These are phyloP conservation scores for Podaxis carcinomalis DNA, from an alignment of 768 basidiomycete species.

Conservation along the genomic window DNA sequence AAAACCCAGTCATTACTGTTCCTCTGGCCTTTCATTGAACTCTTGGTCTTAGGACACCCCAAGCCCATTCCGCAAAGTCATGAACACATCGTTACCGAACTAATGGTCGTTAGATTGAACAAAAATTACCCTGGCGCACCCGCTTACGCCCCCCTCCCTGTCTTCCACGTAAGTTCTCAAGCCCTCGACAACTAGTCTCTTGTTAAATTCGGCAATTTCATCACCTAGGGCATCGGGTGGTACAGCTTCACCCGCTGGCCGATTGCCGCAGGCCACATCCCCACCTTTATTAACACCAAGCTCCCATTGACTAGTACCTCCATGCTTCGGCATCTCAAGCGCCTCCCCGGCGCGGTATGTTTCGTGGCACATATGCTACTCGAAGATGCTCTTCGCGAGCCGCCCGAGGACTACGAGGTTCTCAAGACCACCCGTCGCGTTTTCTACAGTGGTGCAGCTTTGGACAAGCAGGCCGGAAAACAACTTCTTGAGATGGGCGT, in stretches of 20 bases:
- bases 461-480: slow-evolving; percentile 11
- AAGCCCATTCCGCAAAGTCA: slow-evolving; percentile 17
- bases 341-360: slow-evolving; percentile 8
- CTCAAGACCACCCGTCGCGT: slow-evolving; percentile 10
- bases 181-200: neutral
- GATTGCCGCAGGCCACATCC: slow-evolving; percentile 3
- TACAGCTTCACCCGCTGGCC: slow-evolving; percentile 13
- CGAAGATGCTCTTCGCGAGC: slow-evolving; percentile 15
- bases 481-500: slow-evolving; percentile 9
- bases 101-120: neutral
- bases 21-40: neutral
- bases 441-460: slow-evolving; percentile 15
- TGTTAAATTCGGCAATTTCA: no score
- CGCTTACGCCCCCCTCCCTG: slow-evolving; percentile 17
- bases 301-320: slow-evolving; percentile 12
- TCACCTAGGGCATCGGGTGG: slow-evolving; percentile 14
- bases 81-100: slow-evolving; percentile 9
- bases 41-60: slow-evolving; percentile 15
- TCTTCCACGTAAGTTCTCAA: slow-evolving; percentile 18
- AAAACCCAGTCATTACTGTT: neutral
- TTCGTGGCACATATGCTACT: slow-evolving; percentile 17
- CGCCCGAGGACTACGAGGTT: neutral
- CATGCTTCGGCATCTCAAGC: slow-evolving; percentile 15
- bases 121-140: slow-evolving; percentile 10
- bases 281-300: slow-evolving; percentile 10